These are phyloP conservation scores for Stephania yunnanensis DNA, from an alignment of 164 flowering plant genomes.

Conservation along the genomic window DNA sequence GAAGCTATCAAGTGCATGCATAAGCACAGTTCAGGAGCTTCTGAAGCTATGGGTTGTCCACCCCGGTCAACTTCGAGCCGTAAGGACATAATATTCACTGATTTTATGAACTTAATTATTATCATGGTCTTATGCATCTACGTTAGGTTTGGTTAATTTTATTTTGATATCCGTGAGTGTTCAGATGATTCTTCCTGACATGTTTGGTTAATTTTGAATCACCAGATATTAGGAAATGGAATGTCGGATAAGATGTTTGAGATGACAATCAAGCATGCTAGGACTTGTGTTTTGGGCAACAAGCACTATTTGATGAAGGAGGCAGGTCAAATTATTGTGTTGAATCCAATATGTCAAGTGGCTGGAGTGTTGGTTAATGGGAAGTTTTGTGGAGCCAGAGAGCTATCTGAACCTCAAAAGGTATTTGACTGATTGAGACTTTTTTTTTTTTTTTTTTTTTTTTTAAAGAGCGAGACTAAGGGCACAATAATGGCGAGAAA, in stretches of 20 bases:
- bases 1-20: constrained; percentile 30
- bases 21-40: constrained; percentile 63
- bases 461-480: no score
- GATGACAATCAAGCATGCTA: constrained; percentile 52
- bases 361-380: constrained; percentile 33
- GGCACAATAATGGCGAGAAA: no score
- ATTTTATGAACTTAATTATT: background rate
- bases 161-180: no score
- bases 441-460: no score
- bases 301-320: constrained; percentile 29
- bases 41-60: constrained; percentile 42
- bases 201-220: background rate
- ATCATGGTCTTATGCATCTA: no score
- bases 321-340: constrained; percentile 14
- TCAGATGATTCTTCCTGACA: no score
- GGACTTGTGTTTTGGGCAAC: constrained; percentile 41
- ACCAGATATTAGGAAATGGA: constrained; percentile 45
- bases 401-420: constrained; percentile 10
- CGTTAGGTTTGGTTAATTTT: no score
- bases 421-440: constrained; percentile 1
- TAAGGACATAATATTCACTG: constrained; percentile 14
- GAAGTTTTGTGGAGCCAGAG: constrained; percentile 12
- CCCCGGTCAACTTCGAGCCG: constrained; percentile 35
- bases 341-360: constrained; percentile 61
- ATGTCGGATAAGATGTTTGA: constrained; percentile 86